These are phyloP conservation scores for Cladosporium halotolerans DNA, from an alignment of 2,329 filamentous ascomycete genomes.

Conservation along the genomic window DNA sequence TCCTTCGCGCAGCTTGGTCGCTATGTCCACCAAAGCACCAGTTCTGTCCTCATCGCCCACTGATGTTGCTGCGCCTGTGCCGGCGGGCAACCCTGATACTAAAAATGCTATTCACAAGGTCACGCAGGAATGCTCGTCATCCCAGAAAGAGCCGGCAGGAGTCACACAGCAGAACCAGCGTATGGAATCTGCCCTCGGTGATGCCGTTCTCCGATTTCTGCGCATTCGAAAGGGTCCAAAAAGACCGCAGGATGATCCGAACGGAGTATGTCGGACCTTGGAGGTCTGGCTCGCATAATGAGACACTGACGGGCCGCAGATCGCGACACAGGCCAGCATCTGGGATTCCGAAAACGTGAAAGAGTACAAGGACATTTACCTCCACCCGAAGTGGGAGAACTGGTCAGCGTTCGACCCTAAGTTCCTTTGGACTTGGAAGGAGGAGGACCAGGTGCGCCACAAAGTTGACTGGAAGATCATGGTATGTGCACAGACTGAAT, in stretches of 20 bases:
- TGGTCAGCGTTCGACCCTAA: background rate
- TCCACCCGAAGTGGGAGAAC: background rate
- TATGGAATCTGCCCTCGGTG: background rate
- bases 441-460: background rate
- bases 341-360: background rate
- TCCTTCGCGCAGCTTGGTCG: too few species aligned
- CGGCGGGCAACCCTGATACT: too few species aligned
- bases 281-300: too few species aligned
- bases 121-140: too few species aligned
- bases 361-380: background rate
- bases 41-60: too few species aligned
- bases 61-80: too few species aligned
- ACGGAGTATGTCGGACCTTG: too few species aligned
- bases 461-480: conserved; percentile 5
- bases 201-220: background rate
- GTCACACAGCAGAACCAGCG: background rate
- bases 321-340: background rate
- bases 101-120: too few species aligned
- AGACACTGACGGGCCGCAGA: background rate
- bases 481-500: too few species aligned
- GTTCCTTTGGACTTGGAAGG: conserved; percentile 3
- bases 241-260: background rate
- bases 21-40: too few species aligned
- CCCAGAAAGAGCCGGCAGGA: too few species aligned
- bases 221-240: background rate